Evolutionary conservation across 2,329 filamentous ascomycete genomes (phyloP), one percentile per base, ranked within the genome.

Genomic region (Fusarium anguioides): DNA sequence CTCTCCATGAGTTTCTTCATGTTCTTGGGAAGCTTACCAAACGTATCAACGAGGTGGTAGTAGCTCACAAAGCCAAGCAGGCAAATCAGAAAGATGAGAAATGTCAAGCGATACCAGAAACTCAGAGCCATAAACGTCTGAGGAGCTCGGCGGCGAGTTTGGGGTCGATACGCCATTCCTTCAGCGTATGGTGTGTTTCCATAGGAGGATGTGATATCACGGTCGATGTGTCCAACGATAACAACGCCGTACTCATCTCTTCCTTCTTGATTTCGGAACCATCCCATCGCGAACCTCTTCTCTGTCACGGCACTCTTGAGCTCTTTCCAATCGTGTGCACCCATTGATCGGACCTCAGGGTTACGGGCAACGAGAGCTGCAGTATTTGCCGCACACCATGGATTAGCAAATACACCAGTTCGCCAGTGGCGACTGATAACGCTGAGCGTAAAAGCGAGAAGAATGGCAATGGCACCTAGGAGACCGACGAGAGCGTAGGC

Each of bases 61-160:
- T 80, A 81, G n/a, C 80, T 69, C 11, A 82, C 73, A 10, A 82
- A 70, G 3, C 70, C 66, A 4, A 80, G 72, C 0, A 82, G 50
- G 0, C 68, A 76, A 9, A 75, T 50, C 7, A 81, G 64, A 21
- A 79, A 77, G 1, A 76, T 24, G 1, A 75, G 56, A 18, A 81
- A 76, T 0, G 59, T 21, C 6, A 78, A 62, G 4, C 78, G 70
- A 68, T 79, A 81, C 37, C 73, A 72, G 21, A 75, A 70, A 5
- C 75, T 75, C 17, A 81, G 68, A 0, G 77, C 69, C 29, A 80
- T 72, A 26, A 81, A 81, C 1, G 77, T 79, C 5, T 70, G 64
- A 3, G 64, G 66, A 12, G 47, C 65, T n/a, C 49, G 41, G 1
- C 33, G 66, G 0, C 31, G 53, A 17, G 42, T 60, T 9, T 66